phyloP scores from a whole-genome alignment of 73 alveolate species.

The Paramecium pentaurelia region DNA sequence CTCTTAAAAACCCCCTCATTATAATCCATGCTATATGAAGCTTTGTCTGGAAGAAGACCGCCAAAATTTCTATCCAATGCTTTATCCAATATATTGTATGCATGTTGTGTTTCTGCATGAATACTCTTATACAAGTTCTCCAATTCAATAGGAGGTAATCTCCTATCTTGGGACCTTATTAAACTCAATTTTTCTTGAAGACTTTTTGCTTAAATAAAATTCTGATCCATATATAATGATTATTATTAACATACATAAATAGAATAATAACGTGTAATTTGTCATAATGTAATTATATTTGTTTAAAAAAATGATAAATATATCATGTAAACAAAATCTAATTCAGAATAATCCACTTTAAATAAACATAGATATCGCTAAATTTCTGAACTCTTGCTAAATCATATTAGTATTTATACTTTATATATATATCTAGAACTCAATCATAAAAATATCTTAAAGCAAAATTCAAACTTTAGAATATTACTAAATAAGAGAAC shows the following conservation, averaged over 20 bases:
- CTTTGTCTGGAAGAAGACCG: conserved; percentile 11
- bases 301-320: background rate
- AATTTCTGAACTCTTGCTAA: background rate
- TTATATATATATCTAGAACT: background rate
- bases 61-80: conserved; percentile 2
- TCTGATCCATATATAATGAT: conserved; percentile 13
- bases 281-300: background rate
- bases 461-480: background rate
- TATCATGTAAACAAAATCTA: background rate
- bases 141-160: background rate
- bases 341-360: background rate
- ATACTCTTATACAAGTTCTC: background rate
- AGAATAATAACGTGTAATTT: background rate
- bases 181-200: background rate
- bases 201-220: background rate
- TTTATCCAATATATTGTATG: background rate
- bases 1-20: background rate
- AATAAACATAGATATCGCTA: background rate
- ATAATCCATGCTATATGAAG: background rate
- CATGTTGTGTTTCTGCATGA: background rate
- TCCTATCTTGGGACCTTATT: background rate
- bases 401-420: background rate
- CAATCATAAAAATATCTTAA: background rate
- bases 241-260: background rate
- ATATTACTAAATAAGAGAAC: background rate